Conservation (phyloP, 768 basidiomycete genomes). For the Trametes elegans region DNA sequence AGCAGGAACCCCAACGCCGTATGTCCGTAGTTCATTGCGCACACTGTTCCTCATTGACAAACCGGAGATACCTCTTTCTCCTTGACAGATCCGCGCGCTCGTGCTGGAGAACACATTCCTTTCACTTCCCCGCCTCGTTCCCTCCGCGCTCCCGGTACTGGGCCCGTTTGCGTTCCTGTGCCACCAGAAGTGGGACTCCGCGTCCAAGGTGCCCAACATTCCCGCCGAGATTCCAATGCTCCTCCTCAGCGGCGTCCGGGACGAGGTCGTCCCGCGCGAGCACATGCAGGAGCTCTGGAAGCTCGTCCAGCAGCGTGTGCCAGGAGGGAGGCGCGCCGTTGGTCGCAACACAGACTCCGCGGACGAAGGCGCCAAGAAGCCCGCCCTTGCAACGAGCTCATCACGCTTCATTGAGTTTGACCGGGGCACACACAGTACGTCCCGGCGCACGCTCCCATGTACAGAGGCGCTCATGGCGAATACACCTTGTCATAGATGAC, state of each 20-base stretch:
- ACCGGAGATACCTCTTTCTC: neutral
- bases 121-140: conserved; percentile 80
- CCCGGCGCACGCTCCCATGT: neutral
- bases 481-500: conserved; percentile 24
- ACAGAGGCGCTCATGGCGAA: neutral
- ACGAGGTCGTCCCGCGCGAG: conserved; percentile 70
- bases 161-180: conserved; percentile 75
- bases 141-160: conserved; percentile 71
- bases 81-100: conserved; percentile 63
- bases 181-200: conserved; percentile 87
- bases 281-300: conserved; percentile 80
- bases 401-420: conserved; percentile 28
- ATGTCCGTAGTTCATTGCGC: conserved; percentile 15
- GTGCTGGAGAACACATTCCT: conserved; percentile 94
- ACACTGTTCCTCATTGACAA: neutral
- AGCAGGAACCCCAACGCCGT: conserved; percentile 73
- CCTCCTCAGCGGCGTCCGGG: conserved; percentile 72
- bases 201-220: conserved; percentile 54
- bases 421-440: conserved; percentile 31
- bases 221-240: conserved; percentile 70
- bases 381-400: neutral
- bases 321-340: neutral
- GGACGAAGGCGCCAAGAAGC: conserved; percentile 17
- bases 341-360: conserved; percentile 17
- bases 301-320: conserved; percentile 37